Percentiles rank a stretch among this genome's conserved stretches.
Evolutionary conservation across 768 basidiomycete genomes (phyloP).

Genomic region (Psilocybe azurescens): DNA sequence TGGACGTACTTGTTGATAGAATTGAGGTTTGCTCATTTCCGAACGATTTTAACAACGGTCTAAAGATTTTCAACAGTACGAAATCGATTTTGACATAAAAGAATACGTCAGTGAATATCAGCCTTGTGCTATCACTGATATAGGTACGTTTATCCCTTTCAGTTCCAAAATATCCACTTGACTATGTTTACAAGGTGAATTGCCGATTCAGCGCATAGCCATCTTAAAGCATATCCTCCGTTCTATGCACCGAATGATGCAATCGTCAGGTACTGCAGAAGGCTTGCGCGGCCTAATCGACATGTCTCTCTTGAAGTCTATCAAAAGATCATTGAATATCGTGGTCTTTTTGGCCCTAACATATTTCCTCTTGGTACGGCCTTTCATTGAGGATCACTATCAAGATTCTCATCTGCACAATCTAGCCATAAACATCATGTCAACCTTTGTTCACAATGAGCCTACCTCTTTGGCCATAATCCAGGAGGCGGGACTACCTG

Average conservation of each 20-base stretch:
- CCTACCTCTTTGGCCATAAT: conserved; percentile 92
- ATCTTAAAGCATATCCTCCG: conserved; percentile 91
- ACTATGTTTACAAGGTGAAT: conserved; percentile 51
- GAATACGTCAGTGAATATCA: conserved; percentile 45
- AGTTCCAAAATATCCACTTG: neutral
- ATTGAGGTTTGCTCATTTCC: conserved; percentile 69
- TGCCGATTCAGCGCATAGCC: conserved; percentile 76
- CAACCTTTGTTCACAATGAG: conserved; percentile 98
- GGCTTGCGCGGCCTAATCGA: conserved; percentile 95
- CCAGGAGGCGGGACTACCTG: conserved; percentile 90
- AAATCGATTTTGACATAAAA: conserved; percentile 69
- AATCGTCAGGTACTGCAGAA: conserved; percentile 91
- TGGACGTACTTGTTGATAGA: conserved; percentile 83
- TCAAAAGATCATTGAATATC: conserved; percentile 89
- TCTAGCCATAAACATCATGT: conserved; percentile 91
- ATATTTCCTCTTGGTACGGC: conserved; percentile 81
- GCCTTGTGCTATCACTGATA: conserved; percentile 25
- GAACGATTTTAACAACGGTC: conserved; percentile 5
- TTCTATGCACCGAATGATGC: conserved; percentile 97
- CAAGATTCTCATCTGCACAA: conserved; percentile 4
- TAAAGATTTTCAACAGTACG: conserved; percentile 48
- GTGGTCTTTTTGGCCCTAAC: conserved; percentile 84
- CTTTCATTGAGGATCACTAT: neutral
- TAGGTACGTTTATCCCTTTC: conserved; percentile 21
- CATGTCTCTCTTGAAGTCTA: conserved; percentile 79